A percentile compares a stretch with the other conserved stretches of the same genome.
phyloP scores from a whole-genome alignment of 805 yeast species.

The Yamadazyma nakazawae region DNA sequence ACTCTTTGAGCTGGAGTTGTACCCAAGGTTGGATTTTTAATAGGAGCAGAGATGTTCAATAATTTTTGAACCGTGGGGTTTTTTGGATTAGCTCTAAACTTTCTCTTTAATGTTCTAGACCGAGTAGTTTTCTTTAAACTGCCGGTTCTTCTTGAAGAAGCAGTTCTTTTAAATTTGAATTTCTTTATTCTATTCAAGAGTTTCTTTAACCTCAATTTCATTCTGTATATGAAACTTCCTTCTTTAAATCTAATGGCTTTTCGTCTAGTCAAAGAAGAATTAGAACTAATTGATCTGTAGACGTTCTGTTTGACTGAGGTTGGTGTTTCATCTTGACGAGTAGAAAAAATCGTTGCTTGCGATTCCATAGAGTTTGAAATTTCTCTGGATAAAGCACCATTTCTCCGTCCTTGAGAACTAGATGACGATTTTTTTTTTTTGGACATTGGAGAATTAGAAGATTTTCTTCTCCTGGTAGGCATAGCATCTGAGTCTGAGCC shows the following conservation, averaged over 20 bases:
- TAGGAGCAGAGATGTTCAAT: conserved; percentile 26
- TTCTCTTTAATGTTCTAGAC: conserved; percentile 15
- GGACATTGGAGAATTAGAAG: neutral
- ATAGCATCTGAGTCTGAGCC: conserved; percentile 10
- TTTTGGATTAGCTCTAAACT: conserved; percentile 16
- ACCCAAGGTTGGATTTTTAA: conserved; percentile 31
- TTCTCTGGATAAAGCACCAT: conserved; percentile 7
- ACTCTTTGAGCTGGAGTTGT: conserved; percentile 14
- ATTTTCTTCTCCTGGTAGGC: neutral
- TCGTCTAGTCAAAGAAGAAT: conserved; percentile 21
- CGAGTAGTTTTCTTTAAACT: conserved; percentile 2
- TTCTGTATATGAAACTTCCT: conserved; percentile 32
- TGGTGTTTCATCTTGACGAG: conserved; percentile 22
- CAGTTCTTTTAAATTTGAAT: conserved; percentile 20
- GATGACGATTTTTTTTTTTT: conserved; percentile 3
- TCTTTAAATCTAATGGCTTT: conserved; percentile 34
- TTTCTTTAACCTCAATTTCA: conserved; percentile 25
- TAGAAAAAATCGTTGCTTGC: conserved; percentile 45
- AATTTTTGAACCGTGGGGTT: conserved; percentile 10
- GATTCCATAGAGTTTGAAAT: conserved; percentile 40
- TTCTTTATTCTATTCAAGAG: conserved; percentile 22
- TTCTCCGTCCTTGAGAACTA: neutral
- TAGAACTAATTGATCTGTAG: conserved; percentile 3
- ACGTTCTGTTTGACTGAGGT: neutral
- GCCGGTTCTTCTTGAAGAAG: conserved; percentile 23